phyloP scores from a whole-genome alignment of 2,329 filamentous ascomycete genomes.

The Penicillium glabrum region DNA sequence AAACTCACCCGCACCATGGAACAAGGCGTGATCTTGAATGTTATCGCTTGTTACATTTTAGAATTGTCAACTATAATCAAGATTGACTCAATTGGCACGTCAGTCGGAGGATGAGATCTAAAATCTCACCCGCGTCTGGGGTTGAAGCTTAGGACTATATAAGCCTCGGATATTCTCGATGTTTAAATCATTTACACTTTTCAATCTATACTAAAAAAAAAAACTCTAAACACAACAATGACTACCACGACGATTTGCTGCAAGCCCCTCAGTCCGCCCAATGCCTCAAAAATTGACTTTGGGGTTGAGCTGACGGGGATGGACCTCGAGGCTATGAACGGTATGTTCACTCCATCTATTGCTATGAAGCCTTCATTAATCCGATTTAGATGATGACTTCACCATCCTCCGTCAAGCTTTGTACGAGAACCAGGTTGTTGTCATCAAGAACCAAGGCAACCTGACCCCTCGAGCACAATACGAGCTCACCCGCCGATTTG shows the following conservation, averaged over 20 bases:
- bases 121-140: background rate
- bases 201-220: background rate
- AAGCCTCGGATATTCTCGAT: background rate
- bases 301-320: constrained; percentile 60
- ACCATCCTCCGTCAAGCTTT: constrained; percentile 62
- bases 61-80: background rate
- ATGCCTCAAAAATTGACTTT: constrained; percentile 52
- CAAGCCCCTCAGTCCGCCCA: constrained; percentile 20
- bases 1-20: background rate
- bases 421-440: constrained; percentile 67
- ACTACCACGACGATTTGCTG: background rate
- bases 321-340: constrained; percentile 62
- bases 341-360: constrained; percentile 43
- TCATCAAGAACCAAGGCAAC: constrained; percentile 67
- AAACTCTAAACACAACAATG: background rate
- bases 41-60: background rate
- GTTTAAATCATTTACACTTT: background rate
- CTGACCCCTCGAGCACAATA: constrained; percentile 70
- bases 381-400: constrained; percentile 60
- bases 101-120: background rate
- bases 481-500: constrained; percentile 71
- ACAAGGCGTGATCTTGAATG: background rate
- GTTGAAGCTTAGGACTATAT: background rate
- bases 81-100: background rate
- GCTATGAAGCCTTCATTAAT: constrained; percentile 3